These are phyloP conservation scores for Botrytis deweyae DNA, from an alignment of 2,329 filamentous ascomycete species.

Conservation along the genomic window DNA sequence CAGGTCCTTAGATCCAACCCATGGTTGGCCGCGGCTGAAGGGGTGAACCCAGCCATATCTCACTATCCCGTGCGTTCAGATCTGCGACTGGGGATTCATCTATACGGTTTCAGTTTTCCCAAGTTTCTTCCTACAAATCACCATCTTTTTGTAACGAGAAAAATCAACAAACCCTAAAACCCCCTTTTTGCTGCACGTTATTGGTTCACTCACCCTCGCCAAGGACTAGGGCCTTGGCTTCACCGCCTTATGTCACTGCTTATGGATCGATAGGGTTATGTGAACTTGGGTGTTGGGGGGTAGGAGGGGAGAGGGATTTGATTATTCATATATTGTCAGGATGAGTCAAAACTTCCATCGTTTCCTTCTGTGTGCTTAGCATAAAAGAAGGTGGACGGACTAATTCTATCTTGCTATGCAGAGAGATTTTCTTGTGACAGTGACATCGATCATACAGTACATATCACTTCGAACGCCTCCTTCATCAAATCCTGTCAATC, in stretches of 20 bases:
- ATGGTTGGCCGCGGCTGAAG: not conserved
- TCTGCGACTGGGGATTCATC: not conserved
- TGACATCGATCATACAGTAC: not conserved
- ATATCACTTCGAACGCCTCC: not conserved
- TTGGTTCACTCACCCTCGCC: not conserved
- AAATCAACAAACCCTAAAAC: conserved; percentile 1
- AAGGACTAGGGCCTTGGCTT: conserved; percentile 1
- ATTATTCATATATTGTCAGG: not conserved
- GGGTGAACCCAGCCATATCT: not conserved
- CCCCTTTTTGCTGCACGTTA: not conserved
- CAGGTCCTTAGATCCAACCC: not conserved
- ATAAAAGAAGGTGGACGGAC: not conserved
- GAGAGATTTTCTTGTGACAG: not conserved
- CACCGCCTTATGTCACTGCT: conserved; percentile 5
- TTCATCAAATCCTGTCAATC: conserved; percentile 10
- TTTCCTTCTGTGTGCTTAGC: not conserved
- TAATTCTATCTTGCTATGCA: conserved; percentile 3
- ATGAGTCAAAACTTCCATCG: not conserved
- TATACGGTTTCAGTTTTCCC: conserved; percentile 2
- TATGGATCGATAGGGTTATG: not conserved
- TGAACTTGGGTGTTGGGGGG: not conserved
- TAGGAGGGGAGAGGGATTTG: conserved; percentile 1
- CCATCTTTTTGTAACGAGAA: not conserved
- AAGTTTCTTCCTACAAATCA: not conserved
- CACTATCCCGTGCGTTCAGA: not conserved